These are phyloP conservation scores for Myxozyma neotropica DNA, from an alignment of 805 yeast species.

Conservation along the genomic window DNA sequence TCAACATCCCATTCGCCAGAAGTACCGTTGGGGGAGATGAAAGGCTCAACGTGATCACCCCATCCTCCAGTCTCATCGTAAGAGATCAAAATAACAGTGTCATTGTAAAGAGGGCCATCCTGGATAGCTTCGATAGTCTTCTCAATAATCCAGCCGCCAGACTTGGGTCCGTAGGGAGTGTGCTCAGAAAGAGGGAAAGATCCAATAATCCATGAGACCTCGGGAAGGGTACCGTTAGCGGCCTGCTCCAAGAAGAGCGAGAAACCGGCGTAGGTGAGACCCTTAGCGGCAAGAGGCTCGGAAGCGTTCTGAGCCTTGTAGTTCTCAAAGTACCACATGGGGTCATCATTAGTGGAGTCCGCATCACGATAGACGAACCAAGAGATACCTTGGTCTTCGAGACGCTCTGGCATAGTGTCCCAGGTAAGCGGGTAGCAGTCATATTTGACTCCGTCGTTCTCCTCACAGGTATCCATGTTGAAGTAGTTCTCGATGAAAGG, in stretches of 20 bases:
- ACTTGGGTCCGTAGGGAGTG: constrained; percentile 35
- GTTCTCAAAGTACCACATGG: constrained; percentile 33
- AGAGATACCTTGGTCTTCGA: constrained; percentile 28
- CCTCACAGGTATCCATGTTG: constrained; percentile 18
- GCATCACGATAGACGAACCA: constrained; percentile 37
- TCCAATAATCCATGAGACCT: constrained; percentile 36
- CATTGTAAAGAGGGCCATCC: constrained; percentile 31
- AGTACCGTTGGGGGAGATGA: constrained; percentile 37
- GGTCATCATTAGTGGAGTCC: constrained; percentile 35
- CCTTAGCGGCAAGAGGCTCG: constrained; percentile 32
- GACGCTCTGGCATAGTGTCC: constrained; percentile 35
- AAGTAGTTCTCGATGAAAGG: constrained; percentile 35
- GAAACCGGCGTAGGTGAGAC: constrained; percentile 33
- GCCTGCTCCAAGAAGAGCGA: constrained; percentile 32
- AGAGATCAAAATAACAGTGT: constrained; percentile 36
- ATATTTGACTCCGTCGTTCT: constrained; percentile 22
- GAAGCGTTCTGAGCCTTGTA: constrained; percentile 19
- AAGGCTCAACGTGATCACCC: constrained; percentile 38
- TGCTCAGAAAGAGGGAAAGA: constrained; percentile 37
- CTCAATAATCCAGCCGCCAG: constrained; percentile 36
- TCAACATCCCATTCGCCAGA: constrained; percentile 37
- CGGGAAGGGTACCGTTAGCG: constrained; percentile 36
- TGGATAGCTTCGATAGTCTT: constrained; percentile 33
- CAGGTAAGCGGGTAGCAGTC: constrained; percentile 37
- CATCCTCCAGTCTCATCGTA: constrained; percentile 40